Base-by-base conservation (phyloP, 2,329 filamentous ascomycete genomes). In the Aureobasidium musti region DNA sequence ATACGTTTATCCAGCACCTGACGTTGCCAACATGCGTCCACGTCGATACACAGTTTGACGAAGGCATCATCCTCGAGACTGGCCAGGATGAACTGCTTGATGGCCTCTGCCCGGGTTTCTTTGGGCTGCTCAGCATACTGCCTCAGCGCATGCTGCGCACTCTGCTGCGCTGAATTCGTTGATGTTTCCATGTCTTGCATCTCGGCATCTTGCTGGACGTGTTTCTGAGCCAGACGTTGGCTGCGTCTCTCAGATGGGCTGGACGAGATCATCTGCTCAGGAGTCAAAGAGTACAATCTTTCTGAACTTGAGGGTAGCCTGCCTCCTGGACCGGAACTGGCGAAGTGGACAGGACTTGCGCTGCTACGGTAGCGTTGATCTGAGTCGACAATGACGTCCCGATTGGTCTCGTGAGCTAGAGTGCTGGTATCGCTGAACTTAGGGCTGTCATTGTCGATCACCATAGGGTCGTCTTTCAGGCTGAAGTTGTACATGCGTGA, bases 11-110 rank as follows among this genome's bases (percentile, higher is more conserved):
- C 79, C n/a, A 83, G 72, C n/a, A 77, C 79, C 63, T 82, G 76
- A 43, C 79, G 77, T 67, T 77, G 76, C 83, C 83, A 86, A 68
- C 80, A 79, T 14, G 75, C 75, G 60, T 81, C 79, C 53, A 83
- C 77, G 72, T 85, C 82, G 67, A 82, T 76, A 60, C 82, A 81
- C n/a, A 86, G 73, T 21, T 77, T 79, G 6, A 82, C 65, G 67
- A 86, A 86, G 23, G 79, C 76, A 3, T 80, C 76, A 68, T 83
- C 79, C 33, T 82, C 77, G 3, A 86, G 76, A 66, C 80, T 78
- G n/a, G 78, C 77, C 43, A 82, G 77, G 64, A 86, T 80, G 69
- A 83, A 84, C 28, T 82, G 74, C 63, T 84, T 81, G 21, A 86
- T 71, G 13, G 79, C 74, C 11, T 73, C 72, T 54, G 77, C 74